Base-by-base conservation (phyloP, 371 early-diverging fungal genomes). In the Mortierella sp. region DNA sequence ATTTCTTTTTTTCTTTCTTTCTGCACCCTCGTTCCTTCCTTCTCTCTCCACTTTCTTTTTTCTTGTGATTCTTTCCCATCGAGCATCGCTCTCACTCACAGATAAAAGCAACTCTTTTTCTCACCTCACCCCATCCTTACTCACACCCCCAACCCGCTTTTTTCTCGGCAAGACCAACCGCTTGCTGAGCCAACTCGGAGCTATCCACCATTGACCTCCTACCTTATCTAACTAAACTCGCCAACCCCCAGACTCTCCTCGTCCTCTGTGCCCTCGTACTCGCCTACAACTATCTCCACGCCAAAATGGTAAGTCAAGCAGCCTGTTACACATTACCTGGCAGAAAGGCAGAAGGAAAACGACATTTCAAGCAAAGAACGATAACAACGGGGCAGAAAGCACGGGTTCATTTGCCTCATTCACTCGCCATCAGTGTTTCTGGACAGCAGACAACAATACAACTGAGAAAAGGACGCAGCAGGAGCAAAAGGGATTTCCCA, bases 151-250 rank as follows among this genome's bases (percentile, higher is more conserved):
- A 40, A 44, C 10, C 43, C 31, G 16, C 67, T 5, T 43, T 28
- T 72, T 50, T 28, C 71, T 77, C 82, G 73, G 72, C 74, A 74
- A 73, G 77, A 71, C 73, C 67, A 44, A 26, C 19, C 48, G 69
- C 75, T 82, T 82, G 82, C 82, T 82, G 82, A 75, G 69, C 64
- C n/a, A 40, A 43, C 28, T 31, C 71, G 26, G 50, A 73, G 75
- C 76, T 79, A 69, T 79, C 77, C 82, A 79, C 72, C 78, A 86
- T 86, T 82, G 86, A 86, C 74, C 67, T 54, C 67, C 69, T 79
- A 79, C 74, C 54, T 50, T 37, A 74, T 64, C 72, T 82, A 71
- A 64, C 70, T n/a, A 70, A 61, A 44, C 71, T 77, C 79, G 77
- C 69, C 79, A 74, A 73, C 57, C 78, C 74, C 57, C 86, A 86